Base-by-base conservation (phyloP, 495 filamentous ascomycete species). In the Neurospora tetraspora region DNA sequence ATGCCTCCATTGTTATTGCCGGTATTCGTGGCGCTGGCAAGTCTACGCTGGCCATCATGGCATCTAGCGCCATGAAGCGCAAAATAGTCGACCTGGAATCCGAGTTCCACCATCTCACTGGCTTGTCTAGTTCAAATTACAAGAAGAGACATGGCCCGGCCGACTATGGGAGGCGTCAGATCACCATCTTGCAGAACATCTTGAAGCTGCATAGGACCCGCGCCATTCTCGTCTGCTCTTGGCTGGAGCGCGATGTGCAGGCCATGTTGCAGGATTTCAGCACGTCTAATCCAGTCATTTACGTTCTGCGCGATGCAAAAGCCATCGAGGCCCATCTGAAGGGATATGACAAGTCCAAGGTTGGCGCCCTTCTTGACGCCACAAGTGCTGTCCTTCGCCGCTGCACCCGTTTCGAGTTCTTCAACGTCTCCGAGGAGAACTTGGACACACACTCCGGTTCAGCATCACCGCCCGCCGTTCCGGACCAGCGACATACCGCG, bases 381-480 rank as follows among this genome's bases (percentile, higher is more conserved):
- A 91, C 75, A 71, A 75, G 76, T 75, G 79, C 86, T 6, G 73
- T 85, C 68, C 84, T 89, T 80, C 82, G 89, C 70, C 83, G 82
- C 11, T 92, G 90, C 75, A 89, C 91, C 0, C 92, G 92, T 75
- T 89, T 89, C 71, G 91, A 93, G 75, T 93, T 90, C 76, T 93
- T 89, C 81, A 94, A 94, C 75, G 78, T 91, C 27, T 89, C 83
- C 76, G 79, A 88, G 77, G 76, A 73, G 23, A 39, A 47, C 61
- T 6, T 18, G 8, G 31, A 68, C 34, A 59, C 53, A 34, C 40
- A 45, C 31, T 23, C 70, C 70, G 42, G 3, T 18, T 36, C 53
- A 34, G 7, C 76, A 23, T 76, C 77, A 23, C 71, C 74, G 23
- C 18, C 61, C 14, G 37, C 76, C 11, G 79, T 82, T 59, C 45